Percentiles rank a stretch among this genome's conserved stretches.
phyloP scores from a whole-genome alignment of 192 early-diverging fungal species.

The Coemansia sp. region DNA sequence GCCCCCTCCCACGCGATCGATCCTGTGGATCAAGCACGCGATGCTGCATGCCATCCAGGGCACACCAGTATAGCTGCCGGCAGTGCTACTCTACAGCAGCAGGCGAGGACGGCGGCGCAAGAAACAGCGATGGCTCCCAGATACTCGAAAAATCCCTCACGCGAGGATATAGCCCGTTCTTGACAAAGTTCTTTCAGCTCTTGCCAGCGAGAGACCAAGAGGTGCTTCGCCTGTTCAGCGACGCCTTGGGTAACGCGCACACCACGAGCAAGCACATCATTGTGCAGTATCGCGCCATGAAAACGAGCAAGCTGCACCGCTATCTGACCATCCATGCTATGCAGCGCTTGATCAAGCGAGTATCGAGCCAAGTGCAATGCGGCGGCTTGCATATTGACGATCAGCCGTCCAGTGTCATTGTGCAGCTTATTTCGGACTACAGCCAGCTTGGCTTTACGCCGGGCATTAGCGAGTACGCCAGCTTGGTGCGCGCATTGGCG shows the following conservation, averaged over 20 bases:
- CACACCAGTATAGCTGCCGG: background rate
- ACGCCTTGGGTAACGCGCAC: conserved; percentile 7
- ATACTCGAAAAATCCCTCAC: conserved; percentile 28
- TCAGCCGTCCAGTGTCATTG: conserved; percentile 18
- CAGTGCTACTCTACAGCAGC: background rate
- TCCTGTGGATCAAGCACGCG: background rate
- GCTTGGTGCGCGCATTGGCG: conserved; percentile 40
- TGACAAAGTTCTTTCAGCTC: conserved; percentile 44
- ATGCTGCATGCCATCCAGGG: background rate
- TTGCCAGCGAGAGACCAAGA: conserved; percentile 29
- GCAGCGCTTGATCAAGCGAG: conserved; percentile 32
- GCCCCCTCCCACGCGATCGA: background rate
- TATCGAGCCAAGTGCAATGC: conserved; percentile 9
- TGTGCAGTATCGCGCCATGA: conserved; percentile 24
- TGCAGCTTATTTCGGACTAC: conserved; percentile 43
- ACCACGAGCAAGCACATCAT: conserved; percentile 13
- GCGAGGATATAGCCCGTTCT: conserved; percentile 30
- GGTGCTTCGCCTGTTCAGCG: conserved; percentile 31
- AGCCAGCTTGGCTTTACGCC: conserved; percentile 30
- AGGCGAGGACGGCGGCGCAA: background rate
- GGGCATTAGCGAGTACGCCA: conserved; percentile 31
- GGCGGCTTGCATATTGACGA: conserved; percentile 1
- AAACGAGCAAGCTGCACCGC: conserved; percentile 20
- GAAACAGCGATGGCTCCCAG: background rate
- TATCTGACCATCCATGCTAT: conserved; percentile 40